Evolutionary conservation across 495 filamentous ascomycete genomes (phyloP).

Genomic region (Podospora anserina): DNA sequence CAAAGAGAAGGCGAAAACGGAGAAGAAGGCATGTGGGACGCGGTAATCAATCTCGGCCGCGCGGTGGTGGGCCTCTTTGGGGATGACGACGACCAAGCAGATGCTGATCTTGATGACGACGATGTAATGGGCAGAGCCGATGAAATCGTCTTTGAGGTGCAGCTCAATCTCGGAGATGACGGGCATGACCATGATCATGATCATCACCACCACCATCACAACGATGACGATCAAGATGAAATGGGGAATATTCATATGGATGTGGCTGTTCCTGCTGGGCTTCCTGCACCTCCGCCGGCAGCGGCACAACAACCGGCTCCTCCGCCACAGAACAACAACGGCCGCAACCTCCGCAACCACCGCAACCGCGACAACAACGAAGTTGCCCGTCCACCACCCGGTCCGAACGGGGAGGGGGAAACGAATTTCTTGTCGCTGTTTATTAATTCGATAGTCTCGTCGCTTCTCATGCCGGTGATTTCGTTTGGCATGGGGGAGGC

Average conservation of each 20-base stretch:
- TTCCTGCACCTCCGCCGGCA: slow-evolving; percentile 1
- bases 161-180: slow-evolving; percentile 40
- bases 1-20: slow-evolving; percentile 6
- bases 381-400: slow-evolving; percentile 4
- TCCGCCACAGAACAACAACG: slow-evolving; percentile 10
- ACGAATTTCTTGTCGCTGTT: slow-evolving; percentile 23
- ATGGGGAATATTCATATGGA: slow-evolving; percentile 27
- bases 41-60: slow-evolving; percentile 18
- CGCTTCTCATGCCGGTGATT: slow-evolving; percentile 42
- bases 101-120: slow-evolving; percentile 12
- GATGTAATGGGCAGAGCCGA: slow-evolving; percentile 29
- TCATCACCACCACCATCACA: slow-evolving; percentile 39
- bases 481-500: slow-evolving; percentile 62
- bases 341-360: neutral
- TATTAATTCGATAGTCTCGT: slow-evolving; percentile 39
- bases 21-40: slow-evolving; percentile 14
- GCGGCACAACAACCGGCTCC: slow-evolving; percentile 5
- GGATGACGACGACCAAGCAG: slow-evolving; percentile 23
- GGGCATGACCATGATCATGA: slow-evolving; percentile 37
- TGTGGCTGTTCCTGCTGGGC: slow-evolving; percentile 6
- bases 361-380: slow-evolving; percentile 11
- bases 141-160: slow-evolving; percentile 44
- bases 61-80: slow-evolving; percentile 14
- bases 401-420: slow-evolving; percentile 15
- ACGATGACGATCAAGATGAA: slow-evolving; percentile 33